These are phyloP conservation scores for Metschnikowia gelsemii DNA, from an alignment of 805 yeast genomes.

Conservation along the genomic window DNA sequence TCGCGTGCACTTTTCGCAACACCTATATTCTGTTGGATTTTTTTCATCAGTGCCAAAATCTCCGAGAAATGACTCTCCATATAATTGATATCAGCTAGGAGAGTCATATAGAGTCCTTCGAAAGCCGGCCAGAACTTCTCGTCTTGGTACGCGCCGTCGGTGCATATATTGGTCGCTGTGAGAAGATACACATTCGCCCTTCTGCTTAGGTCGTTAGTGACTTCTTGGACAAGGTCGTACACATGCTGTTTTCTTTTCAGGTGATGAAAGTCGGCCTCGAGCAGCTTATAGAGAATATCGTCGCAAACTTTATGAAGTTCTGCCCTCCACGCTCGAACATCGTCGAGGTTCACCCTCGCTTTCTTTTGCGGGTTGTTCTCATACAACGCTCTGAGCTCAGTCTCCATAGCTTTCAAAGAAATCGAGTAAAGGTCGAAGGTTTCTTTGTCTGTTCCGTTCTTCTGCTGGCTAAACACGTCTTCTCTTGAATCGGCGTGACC, in stretches of 20 bases:
- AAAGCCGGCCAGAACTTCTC: background rate
- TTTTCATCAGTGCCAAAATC: no score
- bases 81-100: background rate
- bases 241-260: background rate
- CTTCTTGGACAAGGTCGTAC: background rate
- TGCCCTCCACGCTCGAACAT: background rate
- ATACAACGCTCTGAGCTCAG: background rate
- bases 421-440: no score
- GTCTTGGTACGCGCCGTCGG: background rate
- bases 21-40: no score
- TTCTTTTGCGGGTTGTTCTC: conserved; percentile 1
- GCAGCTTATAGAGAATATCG: background rate
- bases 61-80: background rate
- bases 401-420: background rate
- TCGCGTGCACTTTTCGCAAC: no score
- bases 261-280: background rate
- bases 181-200: conserved; percentile 4
- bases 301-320: conserved; percentile 4
- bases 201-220: conserved; percentile 4
- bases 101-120: background rate
- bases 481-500: no score
- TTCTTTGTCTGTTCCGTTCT: background rate
- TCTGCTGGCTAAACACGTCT: no score
- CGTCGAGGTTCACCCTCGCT: background rate
- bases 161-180: background rate